Percentiles rank a stretch among this genome's conserved stretches.
phyloP scores from a whole-genome alignment of 352 stramenopile species.

The Phytophthora ramorum region DNA sequence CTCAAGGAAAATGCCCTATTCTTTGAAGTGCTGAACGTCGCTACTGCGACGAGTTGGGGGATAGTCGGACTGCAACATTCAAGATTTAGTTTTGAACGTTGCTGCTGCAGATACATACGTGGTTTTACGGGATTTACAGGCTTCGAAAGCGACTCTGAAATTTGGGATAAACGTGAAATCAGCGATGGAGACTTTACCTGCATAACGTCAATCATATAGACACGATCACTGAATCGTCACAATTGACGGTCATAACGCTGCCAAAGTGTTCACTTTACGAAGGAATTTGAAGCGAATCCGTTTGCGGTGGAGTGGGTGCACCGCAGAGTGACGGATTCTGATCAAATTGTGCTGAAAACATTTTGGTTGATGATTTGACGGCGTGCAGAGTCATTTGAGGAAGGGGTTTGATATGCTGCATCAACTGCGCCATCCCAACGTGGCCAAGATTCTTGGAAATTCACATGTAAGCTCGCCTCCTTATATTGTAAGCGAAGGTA shows the following conservation, averaged over 20 bases:
- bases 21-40: too few relatives aligned
- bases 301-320: constrained; percentile 30
- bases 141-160: background rate
- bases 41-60: too few relatives aligned
- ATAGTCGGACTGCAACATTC: background rate
- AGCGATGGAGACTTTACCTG: background rate
- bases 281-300: background rate
- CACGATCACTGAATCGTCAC: background rate
- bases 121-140: background rate
- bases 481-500: constrained; percentile 34
- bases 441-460: constrained; percentile 35
- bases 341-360: constrained; percentile 21
- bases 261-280: constrained; percentile 19
- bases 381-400: constrained; percentile 11
- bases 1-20: too few relatives aligned
- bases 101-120: background rate
- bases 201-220: background rate
- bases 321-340: constrained; percentile 17
- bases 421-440: constrained; percentile 33
- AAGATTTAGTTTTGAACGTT: background rate
- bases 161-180: background rate
- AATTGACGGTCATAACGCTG: background rate
- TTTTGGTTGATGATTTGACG: constrained; percentile 1
- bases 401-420: constrained; percentile 31
- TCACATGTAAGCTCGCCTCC: constrained; percentile 32